Evolutionary conservation across 192 early-diverging fungal genomes (phyloP).

Genomic region (Lobosporangium transversale): DNA sequence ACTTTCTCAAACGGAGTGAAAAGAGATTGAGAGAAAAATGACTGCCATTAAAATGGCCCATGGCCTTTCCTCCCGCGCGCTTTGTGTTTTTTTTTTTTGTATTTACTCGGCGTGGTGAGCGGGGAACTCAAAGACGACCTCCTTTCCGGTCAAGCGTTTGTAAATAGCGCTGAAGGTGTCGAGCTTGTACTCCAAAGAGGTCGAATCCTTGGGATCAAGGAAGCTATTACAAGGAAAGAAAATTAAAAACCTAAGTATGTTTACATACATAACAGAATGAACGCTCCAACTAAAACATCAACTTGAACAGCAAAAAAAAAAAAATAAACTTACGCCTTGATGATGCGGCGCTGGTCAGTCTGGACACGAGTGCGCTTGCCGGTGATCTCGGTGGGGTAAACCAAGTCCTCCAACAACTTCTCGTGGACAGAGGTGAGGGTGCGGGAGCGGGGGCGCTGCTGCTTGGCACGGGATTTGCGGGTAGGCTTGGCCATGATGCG

Average conservation of each 20-base stretch:
- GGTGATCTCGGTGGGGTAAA: slow-evolving; percentile 99
- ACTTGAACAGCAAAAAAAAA: background rate
- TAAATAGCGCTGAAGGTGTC: slow-evolving; percentile 98
- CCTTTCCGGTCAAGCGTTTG: slow-evolving; percentile 97
- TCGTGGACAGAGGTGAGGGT: slow-evolving; percentile 97
- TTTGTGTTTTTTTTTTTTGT: background rate
- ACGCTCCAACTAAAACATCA: background rate
- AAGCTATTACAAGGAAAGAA: slow-evolving; percentile 59
- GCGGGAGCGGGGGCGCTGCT: slow-evolving; percentile 94
- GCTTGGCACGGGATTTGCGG: slow-evolving; percentile 88
- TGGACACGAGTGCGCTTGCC: slow-evolving; percentile 98
- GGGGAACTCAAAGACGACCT: slow-evolving; percentile 98
- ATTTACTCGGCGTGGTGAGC: slow-evolving; percentile 62
- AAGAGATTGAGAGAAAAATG: slow-evolving; percentile 1
- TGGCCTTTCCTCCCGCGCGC: background rate
- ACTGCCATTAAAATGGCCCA: background rate
- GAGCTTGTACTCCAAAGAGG: slow-evolving; percentile 98
- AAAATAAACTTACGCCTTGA: slow-evolving; percentile 83
- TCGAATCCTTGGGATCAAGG: slow-evolving; percentile 98
- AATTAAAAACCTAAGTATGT: background rate
- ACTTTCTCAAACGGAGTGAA: background rate
- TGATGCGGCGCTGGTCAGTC: slow-evolving; percentile 92
- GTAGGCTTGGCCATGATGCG: slow-evolving; percentile 95
- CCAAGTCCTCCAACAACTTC: slow-evolving; percentile 95
- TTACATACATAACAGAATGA: background rate